Evolutionary conservation across 2,329 filamentous ascomycete species (phyloP).

Genomic region (Diaporthe helianthi): DNA sequence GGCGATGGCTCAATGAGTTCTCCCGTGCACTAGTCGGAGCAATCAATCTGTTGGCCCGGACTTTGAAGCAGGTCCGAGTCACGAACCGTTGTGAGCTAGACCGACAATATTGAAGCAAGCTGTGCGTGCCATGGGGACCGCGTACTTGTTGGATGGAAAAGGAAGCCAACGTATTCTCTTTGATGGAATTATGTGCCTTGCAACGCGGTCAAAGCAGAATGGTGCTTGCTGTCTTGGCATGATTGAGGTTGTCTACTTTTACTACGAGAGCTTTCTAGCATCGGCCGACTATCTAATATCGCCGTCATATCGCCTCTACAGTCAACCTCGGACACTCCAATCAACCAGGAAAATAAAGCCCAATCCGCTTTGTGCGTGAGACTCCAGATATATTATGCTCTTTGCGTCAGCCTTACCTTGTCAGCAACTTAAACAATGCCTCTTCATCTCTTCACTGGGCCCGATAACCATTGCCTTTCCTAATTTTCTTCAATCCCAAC

Average conservation of each 20-base stretch:
- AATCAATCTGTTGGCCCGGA: not conserved
- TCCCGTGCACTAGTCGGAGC: not conserved
- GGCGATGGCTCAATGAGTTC: not conserved
- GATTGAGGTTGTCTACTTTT: constrained; percentile 10
- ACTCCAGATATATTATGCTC: constrained; percentile 27
- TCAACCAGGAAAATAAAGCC: constrained; percentile 18
- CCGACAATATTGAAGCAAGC: too few species aligned
- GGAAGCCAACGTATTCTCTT: not conserved
- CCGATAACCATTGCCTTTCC: not conserved
- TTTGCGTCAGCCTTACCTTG: constrained; percentile 1
- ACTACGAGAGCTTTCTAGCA: constrained; percentile 11
- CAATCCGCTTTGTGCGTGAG: constrained; percentile 25
- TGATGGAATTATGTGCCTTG: not conserved
- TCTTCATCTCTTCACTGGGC: not conserved
- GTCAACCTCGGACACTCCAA: constrained; percentile 19
- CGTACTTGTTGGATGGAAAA: not conserved
- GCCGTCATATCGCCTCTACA: constrained; percentile 11
- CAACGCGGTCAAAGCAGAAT: not conserved
- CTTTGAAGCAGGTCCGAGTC: not conserved
- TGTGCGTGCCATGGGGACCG: not conserved
- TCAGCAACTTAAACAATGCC: not conserved
- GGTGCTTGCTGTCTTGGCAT: not conserved
- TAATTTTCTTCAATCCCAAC: constrained; percentile 17
- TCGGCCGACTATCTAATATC: constrained; percentile 24
- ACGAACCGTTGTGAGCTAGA: not conserved